Evolutionary conservation across 108 stramenopile species (phyloP), one percentile per base, ranked within the genome.

Genomic region (Nitzschia sp.): DNA sequence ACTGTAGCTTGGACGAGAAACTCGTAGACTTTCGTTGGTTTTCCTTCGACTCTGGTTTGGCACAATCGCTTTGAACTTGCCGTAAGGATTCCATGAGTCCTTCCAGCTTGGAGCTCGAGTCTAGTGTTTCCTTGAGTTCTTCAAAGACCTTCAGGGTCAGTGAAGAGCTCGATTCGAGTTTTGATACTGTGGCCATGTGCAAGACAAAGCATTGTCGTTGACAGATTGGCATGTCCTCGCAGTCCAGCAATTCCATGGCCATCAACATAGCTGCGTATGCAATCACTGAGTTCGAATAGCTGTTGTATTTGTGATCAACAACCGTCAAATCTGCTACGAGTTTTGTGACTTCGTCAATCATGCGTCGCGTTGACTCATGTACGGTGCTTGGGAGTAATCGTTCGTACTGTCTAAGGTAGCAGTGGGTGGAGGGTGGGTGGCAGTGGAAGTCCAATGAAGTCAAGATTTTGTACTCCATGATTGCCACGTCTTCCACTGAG

Each of bases 401-500:
- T 36, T 72, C 57, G 38, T 58, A 84, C 46, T 80, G 75, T 26
- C 72, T 56, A 23, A 85, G 30, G 63, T 80, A 91, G 50, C 85
- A 80, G 27, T 78, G 29, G 9, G 75, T 38, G 4, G 90, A 85
- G 0, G 90, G 90, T 3, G 90, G 90, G 62, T 85, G 83, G 52
- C 87, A 59, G 16, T 79, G 68, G 85, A 84, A 91, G 17, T 83
- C 44, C 50, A 91, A 57, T 2, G 72, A 53, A 15, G 66, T 58
- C 19, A 91, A 38, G 11, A 91, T 83, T 19, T 68, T 60, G 11
- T 50, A 44, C 63, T 87, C 86, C 83, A 82, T 87, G 11, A 47
- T 48, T 16, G 79, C 44, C 48, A 87, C 76, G 47, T 85, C 86
- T 30, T 80, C 35, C 23, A 72, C 68, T 9, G 76, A 76, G 53